Evolutionary conservation across 345 rosid species (phyloP).

Genomic region (Fremontodendron californicum): DNA sequence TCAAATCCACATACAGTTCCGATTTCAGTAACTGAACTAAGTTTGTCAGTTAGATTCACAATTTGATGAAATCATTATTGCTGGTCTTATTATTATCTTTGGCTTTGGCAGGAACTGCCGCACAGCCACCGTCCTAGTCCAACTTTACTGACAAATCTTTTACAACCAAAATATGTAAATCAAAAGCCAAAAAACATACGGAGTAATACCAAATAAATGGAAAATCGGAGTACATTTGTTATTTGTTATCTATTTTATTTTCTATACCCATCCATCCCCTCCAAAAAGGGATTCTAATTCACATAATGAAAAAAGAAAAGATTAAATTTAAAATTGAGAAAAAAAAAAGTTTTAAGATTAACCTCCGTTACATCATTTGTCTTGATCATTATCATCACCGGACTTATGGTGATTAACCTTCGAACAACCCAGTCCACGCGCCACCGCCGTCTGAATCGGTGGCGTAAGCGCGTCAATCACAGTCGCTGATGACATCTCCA

Average conservation of each 20-base stretch:
- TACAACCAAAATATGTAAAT: neutral
- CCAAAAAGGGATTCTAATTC: neutral
- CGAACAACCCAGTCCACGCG: constrained; percentile 47
- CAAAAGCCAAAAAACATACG: neutral
- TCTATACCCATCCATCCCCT: constrained; percentile 22
- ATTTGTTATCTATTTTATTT: constrained; percentile 2
- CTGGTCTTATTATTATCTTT: neutral
- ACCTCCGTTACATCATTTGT: constrained; percentile 3
- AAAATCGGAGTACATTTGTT: constrained; percentile 5
- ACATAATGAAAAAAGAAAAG: neutral
- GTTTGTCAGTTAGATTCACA: too few relatives aligned
- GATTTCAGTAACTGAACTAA: too few relatives aligned
- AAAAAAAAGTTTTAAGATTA: neutral
- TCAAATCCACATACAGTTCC: too few relatives aligned
- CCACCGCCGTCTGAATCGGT: constrained; percentile 14
- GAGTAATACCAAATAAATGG: neutral
- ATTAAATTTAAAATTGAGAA: neutral
- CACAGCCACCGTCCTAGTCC: neutral
- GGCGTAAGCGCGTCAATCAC: constrained; percentile 30
- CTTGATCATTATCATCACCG: constrained; percentile 14
- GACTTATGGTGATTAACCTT: constrained; percentile 62
- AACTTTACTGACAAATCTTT: neutral
- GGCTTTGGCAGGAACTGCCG: neutral
- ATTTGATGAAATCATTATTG: neutral
- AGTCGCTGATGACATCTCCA: constrained; percentile 82